Percentiles rank a stretch among this genome's conserved stretches.
Evolutionary conservation across 805 yeast genomes (phyloP).

Genomic region (Vanderwaltozyma tropicalis): DNA sequence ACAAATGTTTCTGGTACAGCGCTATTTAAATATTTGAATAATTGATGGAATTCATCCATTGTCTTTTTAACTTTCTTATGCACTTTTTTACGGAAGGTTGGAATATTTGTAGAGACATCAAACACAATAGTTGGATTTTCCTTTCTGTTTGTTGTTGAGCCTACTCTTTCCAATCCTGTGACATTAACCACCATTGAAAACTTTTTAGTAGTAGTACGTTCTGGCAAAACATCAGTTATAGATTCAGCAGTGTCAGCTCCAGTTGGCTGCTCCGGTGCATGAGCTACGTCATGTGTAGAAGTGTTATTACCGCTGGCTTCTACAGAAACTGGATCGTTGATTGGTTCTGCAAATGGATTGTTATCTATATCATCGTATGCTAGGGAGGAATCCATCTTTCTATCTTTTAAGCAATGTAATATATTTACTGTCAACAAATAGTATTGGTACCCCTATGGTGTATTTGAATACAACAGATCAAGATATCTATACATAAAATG

Average conservation of each 20-base stretch:
- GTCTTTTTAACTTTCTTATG: constrained; percentile 76
- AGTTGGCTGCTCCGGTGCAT: not conserved
- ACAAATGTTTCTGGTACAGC: constrained; percentile 89
- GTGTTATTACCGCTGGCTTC: not conserved
- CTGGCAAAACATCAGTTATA: constrained; percentile 4
- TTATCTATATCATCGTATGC: constrained; percentile 44
- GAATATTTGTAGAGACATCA: constrained; percentile 58
- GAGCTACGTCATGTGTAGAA: not conserved
- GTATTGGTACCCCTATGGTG: no score
- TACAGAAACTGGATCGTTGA: no score
- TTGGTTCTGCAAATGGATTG: constrained; percentile 54
- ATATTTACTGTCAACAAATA: no score
- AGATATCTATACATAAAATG: no score
- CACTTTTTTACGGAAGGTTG: constrained; percentile 58
- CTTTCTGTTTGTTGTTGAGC: constrained; percentile 39
- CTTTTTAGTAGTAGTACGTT: constrained; percentile 7
- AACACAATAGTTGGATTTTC: constrained; percentile 75
- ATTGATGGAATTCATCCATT: constrained; percentile 60
- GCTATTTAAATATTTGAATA: constrained; percentile 66
- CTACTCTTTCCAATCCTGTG: constrained; percentile 58
- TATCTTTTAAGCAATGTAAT: no score
- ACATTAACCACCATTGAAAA: constrained; percentile 45
- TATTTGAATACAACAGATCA: no score
- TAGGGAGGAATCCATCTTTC: constrained; percentile 1
- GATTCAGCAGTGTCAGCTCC: constrained; percentile 5